Base-by-base conservation (phyloP, 2,329 filamentous ascomycete genomes). In the Didymella glomerata region DNA sequence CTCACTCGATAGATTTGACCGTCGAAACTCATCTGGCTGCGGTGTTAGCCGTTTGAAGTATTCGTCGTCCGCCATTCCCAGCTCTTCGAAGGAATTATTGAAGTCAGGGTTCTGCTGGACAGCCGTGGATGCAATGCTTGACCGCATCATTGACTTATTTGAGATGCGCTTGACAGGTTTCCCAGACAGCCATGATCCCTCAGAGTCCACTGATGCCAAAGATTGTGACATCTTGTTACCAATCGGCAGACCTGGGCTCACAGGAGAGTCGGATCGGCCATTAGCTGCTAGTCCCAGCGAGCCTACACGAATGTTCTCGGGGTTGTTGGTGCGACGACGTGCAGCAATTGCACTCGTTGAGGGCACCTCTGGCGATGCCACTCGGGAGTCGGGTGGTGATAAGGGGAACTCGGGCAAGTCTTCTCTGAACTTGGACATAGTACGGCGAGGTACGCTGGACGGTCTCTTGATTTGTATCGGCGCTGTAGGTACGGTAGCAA, bases 101-200 rank as follows among this genome's bases (percentile, higher is more conserved):
- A 85, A 85, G 25, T 87, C 84, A 20, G 86, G 83, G 22, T 83
- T 78, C 47, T 77, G 77, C 57, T 78, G 77, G 4, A 71, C 66
- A 20, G 77, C 68, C 4, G 70, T 68, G 8, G 82, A 84, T 16
- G 78, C 77, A 22, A 79, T 71, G 64, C 82, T 83, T 65, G 82
- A 84, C 48, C 77, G 78, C 64, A 80, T 67, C 65, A 78, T 72
- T 54, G 78, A 79, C 65, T 72, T 79, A 70, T 72, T 78, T 63
- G 80, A 84, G 56, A 74, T 76, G 44, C 79, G 78, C 74, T 84
- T 79, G 66, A 82, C 76, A 62, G 84, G 82, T 56, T 89, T 88
- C 16, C 94, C 93, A 3, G 93, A 95, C 44, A 99, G 87, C 95
- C 95, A 99, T 0, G 93, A 97, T 4, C 86, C 95, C 79, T 99